These are phyloP conservation scores for Butyriboletus loyo DNA, from an alignment of 768 basidiomycete species.

Conservation along the genomic window DNA sequence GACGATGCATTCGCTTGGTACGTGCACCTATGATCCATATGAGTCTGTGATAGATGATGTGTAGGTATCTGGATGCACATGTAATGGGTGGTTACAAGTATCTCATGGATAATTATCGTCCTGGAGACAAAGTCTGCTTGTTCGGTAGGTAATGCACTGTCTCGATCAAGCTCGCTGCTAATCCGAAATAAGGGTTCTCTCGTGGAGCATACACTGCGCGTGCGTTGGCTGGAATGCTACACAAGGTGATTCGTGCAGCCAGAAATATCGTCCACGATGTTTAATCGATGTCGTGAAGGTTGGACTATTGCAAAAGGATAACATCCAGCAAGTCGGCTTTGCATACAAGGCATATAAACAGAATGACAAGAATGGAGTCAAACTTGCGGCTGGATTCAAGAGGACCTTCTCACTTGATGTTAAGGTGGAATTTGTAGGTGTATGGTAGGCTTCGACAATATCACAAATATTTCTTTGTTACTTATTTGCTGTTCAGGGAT, in stretches of 20 bases:
- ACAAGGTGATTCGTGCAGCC: constrained; percentile 46
- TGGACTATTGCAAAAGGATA: constrained; percentile 67
- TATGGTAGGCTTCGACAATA: constrained; percentile 49
- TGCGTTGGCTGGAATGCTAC: constrained; percentile 70
- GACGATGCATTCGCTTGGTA: constrained; percentile 77
- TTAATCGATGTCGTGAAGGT: constrained; percentile 40
- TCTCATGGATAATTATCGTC: constrained; percentile 74
- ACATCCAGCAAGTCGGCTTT: constrained; percentile 66
- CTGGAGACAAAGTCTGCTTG: constrained; percentile 71
- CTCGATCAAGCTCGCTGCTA: constrained; percentile 2
- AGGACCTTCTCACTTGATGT: constrained; percentile 66
- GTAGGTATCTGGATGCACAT: constrained; percentile 67
- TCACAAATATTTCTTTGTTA: not conserved
- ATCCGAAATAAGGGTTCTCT: constrained; percentile 59
- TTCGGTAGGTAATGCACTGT: constrained; percentile 46
- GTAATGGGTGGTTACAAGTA: constrained; percentile 75
- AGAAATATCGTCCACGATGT: not conserved
- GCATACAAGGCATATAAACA: constrained; percentile 72
- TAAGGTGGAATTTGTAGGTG: constrained; percentile 73
- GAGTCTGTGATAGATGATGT: not conserved
- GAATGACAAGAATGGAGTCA: constrained; percentile 41
- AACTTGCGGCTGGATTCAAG: constrained; percentile 66
- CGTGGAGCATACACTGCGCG: constrained; percentile 66
- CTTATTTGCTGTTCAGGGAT: constrained; percentile 47
- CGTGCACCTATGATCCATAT: constrained; percentile 6